phyloP scores from a whole-genome alignment of 805 yeast species.

The Pichia phayaonensis region DNA sequence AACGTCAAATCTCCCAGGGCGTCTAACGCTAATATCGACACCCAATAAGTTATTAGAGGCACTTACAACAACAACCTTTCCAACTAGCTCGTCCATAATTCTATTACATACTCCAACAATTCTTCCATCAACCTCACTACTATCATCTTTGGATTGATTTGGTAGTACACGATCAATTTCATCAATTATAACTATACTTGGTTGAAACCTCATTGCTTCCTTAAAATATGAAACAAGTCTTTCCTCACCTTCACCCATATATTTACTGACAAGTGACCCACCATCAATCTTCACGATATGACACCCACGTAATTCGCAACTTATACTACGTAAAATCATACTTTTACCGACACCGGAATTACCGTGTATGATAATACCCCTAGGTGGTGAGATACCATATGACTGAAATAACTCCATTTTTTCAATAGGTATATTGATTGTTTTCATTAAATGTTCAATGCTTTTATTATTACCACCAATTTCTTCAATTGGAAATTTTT shows the following conservation, averaged over 20 bases:
- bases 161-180: constrained; percentile 94
- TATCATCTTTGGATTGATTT: constrained; percentile 58
- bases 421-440: constrained; percentile 74
- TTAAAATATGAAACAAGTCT: constrained; percentile 72
- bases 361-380: constrained; percentile 91
- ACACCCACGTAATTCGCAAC: constrained; percentile 61
- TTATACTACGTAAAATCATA: constrained; percentile 75
- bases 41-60: constrained; percentile 93
- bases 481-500: constrained; percentile 28
- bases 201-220: constrained; percentile 83
- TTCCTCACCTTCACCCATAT: constrained; percentile 89
- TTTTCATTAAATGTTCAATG: constrained; percentile 50
- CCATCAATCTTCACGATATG: constrained; percentile 85
- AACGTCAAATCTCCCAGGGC: constrained; percentile 94
- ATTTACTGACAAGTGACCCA: constrained; percentile 86
- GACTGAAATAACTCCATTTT: constrained; percentile 69
- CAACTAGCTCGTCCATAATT: constrained; percentile 68
- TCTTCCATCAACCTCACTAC: constrained; percentile 85
- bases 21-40: constrained; percentile 78
- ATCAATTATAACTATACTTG: constrained; percentile 82
- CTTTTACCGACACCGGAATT: constrained; percentile 98
- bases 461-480: constrained; percentile 77
- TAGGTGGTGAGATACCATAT: constrained; percentile 87
- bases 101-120: constrained; percentile 85
- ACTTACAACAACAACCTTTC: constrained; percentile 62